Base-by-base conservation (phyloP, 1,284 basidiomycete species). In the Heterobasidion irregulare region DNA sequence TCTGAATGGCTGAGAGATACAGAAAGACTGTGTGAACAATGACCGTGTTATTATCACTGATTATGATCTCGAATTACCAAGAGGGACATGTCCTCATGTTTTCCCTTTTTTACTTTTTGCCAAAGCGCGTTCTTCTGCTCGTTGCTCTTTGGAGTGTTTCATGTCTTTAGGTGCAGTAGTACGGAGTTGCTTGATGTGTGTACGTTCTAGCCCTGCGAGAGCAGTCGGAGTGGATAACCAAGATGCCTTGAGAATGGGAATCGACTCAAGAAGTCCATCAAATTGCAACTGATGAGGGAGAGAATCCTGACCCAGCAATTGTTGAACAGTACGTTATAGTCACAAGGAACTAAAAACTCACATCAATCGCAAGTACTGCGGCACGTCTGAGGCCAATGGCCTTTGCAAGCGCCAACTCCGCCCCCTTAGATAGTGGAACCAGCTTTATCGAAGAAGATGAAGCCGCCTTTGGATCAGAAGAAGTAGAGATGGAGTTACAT, bases 151-250 rank as follows among this genome's bases (percentile, higher is more conserved):
- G 44, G 83, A 81, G 26, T 74, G 77, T 62, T 79, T 86, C 75
- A 89, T 84, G 64, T 95, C 89, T 61, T 80, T 84, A 0, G 93
- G 93, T 1, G 82, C 79, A 19, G 84, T 84, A 0, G 92, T 95
- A 19, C 79, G 79, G n/a, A 94, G 69, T 58, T 93, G 92, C 66
- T 95, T 96, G 65, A 94, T 78, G 63, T 91, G 86, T 0, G 92
- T 89, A 5, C 87, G 83, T 44, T 89, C 73, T n/a, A 84, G 69
- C 32, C 18, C 18, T 8, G 65, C 54, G 8, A 38, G 51, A 16
- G 56, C n/a, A 59, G 18, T 64, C 65, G 2, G 71, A 65, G 26
- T 12, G 52, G 10, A 35, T 45, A 10, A 87, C 88, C 87, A 92
- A n/a, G 80, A 71, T 2, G 86, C 85, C 19, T 74, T 72, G 12